Percentiles rank a stretch among this genome's conserved stretches.
Evolutionary conservation across 108 stramenopile species (phyloP).

Genomic region (Skeletonema grethae): DNA sequence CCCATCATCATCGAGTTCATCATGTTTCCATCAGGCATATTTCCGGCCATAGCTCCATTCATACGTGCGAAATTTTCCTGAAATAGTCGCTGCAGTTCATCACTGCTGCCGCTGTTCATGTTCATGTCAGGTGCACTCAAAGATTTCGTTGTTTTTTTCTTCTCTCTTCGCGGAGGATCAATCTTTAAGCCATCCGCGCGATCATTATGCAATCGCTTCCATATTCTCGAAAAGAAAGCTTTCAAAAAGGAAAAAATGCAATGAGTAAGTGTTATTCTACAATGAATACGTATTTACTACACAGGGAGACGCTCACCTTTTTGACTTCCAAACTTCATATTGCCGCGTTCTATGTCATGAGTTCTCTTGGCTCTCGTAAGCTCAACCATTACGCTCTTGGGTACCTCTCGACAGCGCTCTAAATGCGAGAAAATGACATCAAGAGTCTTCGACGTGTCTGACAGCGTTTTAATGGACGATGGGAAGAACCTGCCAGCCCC

Average conservation of each 20-base stretch:
- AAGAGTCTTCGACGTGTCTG: slow-evolving; percentile 79
- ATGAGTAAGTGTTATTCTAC: no score
- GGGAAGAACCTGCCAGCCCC: slow-evolving; percentile 87
- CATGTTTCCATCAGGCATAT: not conserved
- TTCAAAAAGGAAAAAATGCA: not conserved
- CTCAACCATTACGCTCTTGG: slow-evolving; percentile 56
- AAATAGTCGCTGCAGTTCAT: not conserved
- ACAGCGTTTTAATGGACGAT: slow-evolving; percentile 84
- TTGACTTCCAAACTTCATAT: slow-evolving; percentile 85
- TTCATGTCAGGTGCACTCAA: not conserved
- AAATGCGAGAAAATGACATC: slow-evolving; percentile 85
- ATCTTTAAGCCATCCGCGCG: slow-evolving; percentile 27
- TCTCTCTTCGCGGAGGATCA: not conserved
- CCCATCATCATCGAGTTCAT: slow-evolving; percentile 1
- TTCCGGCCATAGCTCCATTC: not conserved
- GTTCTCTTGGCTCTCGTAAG: slow-evolving; percentile 51
- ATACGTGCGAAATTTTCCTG: not conserved
- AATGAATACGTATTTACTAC: no score
- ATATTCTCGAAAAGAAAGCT: slow-evolving; percentile 83
- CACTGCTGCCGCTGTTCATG: not conserved
- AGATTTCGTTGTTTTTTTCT: not conserved
- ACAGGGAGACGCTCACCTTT: slow-evolving; percentile 27
- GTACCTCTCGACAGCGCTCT: slow-evolving; percentile 79
- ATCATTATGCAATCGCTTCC: slow-evolving; percentile 74
- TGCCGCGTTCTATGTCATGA: slow-evolving; percentile 77